These are phyloP conservation scores for Xerocomus spinulosus DNA, from an alignment of 768 basidiomycete genomes.

Conservation along the genomic window DNA sequence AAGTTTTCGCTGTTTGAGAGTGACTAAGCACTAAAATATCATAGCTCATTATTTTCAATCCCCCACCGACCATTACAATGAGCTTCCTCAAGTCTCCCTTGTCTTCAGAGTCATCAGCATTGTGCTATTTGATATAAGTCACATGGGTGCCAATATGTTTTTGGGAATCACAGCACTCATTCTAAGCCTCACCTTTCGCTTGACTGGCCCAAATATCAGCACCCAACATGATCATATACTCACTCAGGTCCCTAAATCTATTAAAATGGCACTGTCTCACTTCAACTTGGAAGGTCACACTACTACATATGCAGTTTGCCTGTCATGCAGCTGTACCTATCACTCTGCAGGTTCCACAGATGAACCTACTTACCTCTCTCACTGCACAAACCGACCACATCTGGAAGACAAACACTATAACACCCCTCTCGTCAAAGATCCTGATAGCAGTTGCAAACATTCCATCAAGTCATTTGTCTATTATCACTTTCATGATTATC, in stretches of 20 bases:
- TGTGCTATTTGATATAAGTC: slow-evolving; percentile 15
- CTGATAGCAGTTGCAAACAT: background rate
- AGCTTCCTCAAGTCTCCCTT: slow-evolving; percentile 17
- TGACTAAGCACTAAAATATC: too few relatives aligned
- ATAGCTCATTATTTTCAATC: slow-evolving; percentile 2
- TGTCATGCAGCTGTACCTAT: background rate
- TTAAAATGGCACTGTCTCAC: background rate
- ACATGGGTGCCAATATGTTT: slow-evolving; percentile 12
- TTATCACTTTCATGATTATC: slow-evolving; percentile 4
- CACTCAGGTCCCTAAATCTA: background rate
- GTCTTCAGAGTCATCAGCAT: slow-evolving; percentile 17
- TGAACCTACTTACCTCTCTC: slow-evolving; percentile 1
- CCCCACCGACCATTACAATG: slow-evolving; percentile 6
- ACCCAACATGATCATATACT: background rate
- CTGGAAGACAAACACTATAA: background rate
- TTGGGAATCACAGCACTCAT: slow-evolving; percentile 13
- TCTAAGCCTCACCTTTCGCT: slow-evolving; percentile 4
- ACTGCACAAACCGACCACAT: slow-evolving; percentile 3
- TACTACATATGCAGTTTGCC: background rate
- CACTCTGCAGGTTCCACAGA: background rate
- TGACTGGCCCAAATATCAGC: background rate
- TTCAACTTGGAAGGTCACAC: background rate
- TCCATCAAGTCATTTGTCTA: slow-evolving; percentile 2
- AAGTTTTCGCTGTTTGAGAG: too few relatives aligned
- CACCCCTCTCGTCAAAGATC: background rate